phyloP scores from a whole-genome alignment of 2,329 filamentous ascomycete species.

The Hypoxylon sp. region DNA sequence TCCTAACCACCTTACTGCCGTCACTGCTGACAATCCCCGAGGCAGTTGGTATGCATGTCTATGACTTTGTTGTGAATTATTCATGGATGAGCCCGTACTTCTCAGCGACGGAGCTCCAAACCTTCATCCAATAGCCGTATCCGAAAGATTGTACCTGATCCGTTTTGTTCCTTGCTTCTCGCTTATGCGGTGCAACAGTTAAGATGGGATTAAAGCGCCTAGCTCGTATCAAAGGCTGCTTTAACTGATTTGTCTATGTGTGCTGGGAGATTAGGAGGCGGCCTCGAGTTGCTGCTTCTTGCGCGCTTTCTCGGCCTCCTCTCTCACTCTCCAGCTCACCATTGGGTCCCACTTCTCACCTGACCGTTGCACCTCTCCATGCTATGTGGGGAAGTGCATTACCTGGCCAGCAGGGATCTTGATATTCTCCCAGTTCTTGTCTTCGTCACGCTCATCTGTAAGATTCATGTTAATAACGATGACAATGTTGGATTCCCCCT shows the following conservation, averaged over 20 bases:
- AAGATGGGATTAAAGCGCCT: slow-evolving; percentile 22
- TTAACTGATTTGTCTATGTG: slow-evolving; percentile 12
- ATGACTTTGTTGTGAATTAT: slow-evolving; percentile 14
- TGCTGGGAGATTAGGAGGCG: slow-evolving; percentile 22
- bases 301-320: slow-evolving; percentile 39
- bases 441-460: slow-evolving; percentile 48
- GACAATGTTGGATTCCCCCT: background rate
- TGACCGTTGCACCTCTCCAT: slow-evolving; percentile 43
- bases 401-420: slow-evolving; percentile 55
- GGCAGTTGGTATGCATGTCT: slow-evolving; percentile 3
- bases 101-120: background rate
- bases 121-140: slow-evolving; percentile 26
- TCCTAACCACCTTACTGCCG: slow-evolving; percentile 2
- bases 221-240: background rate
- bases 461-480: slow-evolving; percentile 9
- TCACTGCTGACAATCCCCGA: background rate
- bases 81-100: slow-evolving; percentile 3
- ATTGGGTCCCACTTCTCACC: slow-evolving; percentile 43
- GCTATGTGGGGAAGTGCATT: slow-evolving; percentile 53
- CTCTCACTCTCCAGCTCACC: slow-evolving; percentile 41
- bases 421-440: slow-evolving; percentile 56
- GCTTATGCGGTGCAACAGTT: slow-evolving; percentile 30
- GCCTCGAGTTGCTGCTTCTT: slow-evolving; percentile 38
- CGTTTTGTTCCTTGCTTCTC: slow-evolving; percentile 12
- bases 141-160: slow-evolving; percentile 25